These are phyloP conservation scores for Fusarium poae DNA, from an alignment of 2,329 filamentous ascomycete genomes.

Conservation along the genomic window DNA sequence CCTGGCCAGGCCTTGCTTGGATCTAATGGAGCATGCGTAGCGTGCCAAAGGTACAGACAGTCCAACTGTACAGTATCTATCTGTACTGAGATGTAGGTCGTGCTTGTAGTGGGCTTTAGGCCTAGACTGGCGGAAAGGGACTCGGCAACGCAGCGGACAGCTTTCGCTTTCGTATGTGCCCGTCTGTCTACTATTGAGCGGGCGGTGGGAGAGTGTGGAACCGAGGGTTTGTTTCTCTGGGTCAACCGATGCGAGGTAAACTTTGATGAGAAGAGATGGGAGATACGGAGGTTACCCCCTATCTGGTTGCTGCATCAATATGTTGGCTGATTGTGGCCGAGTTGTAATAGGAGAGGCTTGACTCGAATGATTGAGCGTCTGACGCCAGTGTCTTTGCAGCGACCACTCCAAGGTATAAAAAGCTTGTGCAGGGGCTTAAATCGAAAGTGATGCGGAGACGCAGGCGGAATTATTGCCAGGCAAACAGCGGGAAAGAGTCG, in stretches of 20 bases:
- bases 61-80: conserved; percentile 12
- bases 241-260: conserved; percentile 47
- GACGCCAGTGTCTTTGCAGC: conserved; percentile 22
- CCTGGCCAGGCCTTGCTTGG: conserved; percentile 15
- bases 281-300: conserved; percentile 20
- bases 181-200: conserved; percentile 31
- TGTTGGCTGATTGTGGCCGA: conserved; percentile 16
- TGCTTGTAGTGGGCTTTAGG: conserved; percentile 33
- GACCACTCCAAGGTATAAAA: conserved; percentile 21
- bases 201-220: conserved; percentile 41
- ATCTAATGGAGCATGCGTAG: conserved; percentile 33
- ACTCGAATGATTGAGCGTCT: conserved; percentile 9
- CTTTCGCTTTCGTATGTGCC: conserved; percentile 8
- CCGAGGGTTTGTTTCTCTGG: conserved; percentile 48
- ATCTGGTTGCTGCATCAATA: conserved; percentile 5
- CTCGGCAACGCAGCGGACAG: conserved; percentile 9
- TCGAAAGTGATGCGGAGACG: conserved; percentile 27
- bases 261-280: conserved; percentile 38
- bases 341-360: conserved; percentile 19
- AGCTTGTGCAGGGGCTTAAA: conserved; percentile 21
- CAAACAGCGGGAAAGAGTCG: background rate
- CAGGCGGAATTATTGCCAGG: background rate
- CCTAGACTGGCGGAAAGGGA: conserved; percentile 2
- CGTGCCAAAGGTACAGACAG: conserved; percentile 27
- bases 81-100: conserved; percentile 19